A percentile compares a stretch with the other conserved stretches of the same genome.
These are phyloP conservation scores for Dicorynia guianensis DNA, from an alignment of 306 rosid genomes.

Conservation along the genomic window DNA sequence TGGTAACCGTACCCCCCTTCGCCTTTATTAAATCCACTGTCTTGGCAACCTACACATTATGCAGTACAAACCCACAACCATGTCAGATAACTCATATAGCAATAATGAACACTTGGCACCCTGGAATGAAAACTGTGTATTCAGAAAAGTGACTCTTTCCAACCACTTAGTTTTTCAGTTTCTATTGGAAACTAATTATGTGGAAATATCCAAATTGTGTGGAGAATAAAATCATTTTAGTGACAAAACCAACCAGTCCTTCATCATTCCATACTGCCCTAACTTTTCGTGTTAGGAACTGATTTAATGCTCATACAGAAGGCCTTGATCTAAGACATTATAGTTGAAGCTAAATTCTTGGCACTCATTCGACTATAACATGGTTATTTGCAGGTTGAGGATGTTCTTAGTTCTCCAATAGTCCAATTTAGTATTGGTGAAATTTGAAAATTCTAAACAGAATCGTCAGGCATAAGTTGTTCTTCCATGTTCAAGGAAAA, in stretches of 20 bases:
- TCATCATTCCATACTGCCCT: background rate
- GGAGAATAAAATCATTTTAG: background rate
- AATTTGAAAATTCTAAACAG: background rate
- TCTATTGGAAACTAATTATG: background rate
- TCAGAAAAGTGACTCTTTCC: background rate
- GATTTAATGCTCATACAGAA: background rate
- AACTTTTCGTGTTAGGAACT: background rate
- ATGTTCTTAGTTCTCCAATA: background rate
- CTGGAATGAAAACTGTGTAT: too few relatives aligned
- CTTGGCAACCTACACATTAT: constrained; percentile 64
- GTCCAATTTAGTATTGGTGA: background rate
- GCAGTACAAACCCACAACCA: constrained; percentile 10
- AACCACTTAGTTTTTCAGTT: background rate
- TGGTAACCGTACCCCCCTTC: constrained; percentile 81
- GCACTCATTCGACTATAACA: background rate
- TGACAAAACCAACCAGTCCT: background rate
- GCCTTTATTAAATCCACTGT: constrained; percentile 77
- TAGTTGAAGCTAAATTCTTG: background rate
- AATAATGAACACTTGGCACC: background rate
- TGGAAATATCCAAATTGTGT: too few relatives aligned
- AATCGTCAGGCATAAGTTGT: constrained; percentile 9
- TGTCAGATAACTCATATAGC: background rate
- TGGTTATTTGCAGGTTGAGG: constrained; percentile 4
- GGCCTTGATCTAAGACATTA: background rate
- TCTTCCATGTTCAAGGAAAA: background rate